Percentiles rank a stretch among this genome's conserved stretches.
These are phyloP conservation scores for Ophiobolus disseminans DNA, from an alignment of 2,329 filamentous ascomycete species.

Conservation along the genomic window DNA sequence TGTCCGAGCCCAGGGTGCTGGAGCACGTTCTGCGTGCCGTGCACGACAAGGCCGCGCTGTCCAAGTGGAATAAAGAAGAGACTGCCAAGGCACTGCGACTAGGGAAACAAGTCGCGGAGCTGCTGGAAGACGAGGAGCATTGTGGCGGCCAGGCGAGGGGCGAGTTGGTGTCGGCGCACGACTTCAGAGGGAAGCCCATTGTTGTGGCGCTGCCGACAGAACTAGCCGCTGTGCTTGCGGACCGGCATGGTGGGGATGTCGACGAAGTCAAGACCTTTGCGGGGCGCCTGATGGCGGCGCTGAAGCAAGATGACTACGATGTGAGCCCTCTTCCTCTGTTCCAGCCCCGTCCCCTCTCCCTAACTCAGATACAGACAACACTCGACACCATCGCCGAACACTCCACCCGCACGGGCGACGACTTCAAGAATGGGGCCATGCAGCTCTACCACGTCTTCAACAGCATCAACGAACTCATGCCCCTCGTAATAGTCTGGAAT, in stretches of 20 bases:
- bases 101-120: conserved; percentile 48
- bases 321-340: conserved; percentile 14
- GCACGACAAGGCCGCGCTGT: conserved; percentile 40
- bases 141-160: conserved; percentile 20
- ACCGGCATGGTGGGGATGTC: conserved; percentile 46
- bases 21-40: conserved; percentile 45
- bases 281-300: conserved; percentile 47
- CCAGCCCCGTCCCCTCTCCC: neutral
- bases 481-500: conserved; percentile 51
- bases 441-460: conserved; percentile 7
- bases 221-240: conserved; percentile 51
- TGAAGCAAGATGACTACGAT: conserved; percentile 31
- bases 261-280: conserved; percentile 52
- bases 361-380: conserved; percentile 3
- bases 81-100: conserved; percentile 48
- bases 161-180: conserved; percentile 32
- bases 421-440: conserved; percentile 7
- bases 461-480: conserved; percentile 33
- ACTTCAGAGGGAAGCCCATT: conserved; percentile 38
- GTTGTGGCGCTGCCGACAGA: conserved; percentile 54
- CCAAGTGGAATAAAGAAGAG: conserved; percentile 47
- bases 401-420: conserved; percentile 10
- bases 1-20: conserved; percentile 34
- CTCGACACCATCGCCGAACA: conserved; percentile 11
- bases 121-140: conserved; percentile 54